These are phyloP conservation scores for Pseudogymnoascus sp. DNA, from an alignment of 2,329 filamentous ascomycete genomes.

Conservation along the genomic window DNA sequence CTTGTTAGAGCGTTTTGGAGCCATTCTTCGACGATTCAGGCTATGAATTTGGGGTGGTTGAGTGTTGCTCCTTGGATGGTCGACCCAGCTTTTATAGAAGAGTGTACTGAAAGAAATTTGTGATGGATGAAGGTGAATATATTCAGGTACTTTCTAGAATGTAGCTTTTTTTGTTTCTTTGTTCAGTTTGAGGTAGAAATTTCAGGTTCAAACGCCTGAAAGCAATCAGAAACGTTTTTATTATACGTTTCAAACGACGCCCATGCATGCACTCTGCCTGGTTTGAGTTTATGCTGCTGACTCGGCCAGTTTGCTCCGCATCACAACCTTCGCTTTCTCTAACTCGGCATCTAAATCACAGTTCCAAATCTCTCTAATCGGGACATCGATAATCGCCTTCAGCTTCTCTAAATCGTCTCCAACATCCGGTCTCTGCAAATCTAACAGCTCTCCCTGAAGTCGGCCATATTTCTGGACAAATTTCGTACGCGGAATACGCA, in stretches of 20 bases:
- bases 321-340: constrained; percentile 32
- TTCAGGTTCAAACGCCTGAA: no score
- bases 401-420: constrained; percentile 33
- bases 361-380: constrained; percentile 34
- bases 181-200: background rate
- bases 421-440: constrained; percentile 36
- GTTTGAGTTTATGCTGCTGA: background rate
- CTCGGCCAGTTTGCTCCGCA: constrained; percentile 16
- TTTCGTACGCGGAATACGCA: constrained; percentile 27
- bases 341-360: constrained; percentile 32
- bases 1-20: background rate
- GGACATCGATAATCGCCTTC: constrained; percentile 28
- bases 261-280: no score
- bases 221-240: no score
- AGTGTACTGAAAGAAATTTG: background rate
- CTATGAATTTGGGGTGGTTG: background rate
- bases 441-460: constrained; percentile 30
- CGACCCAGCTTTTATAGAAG: background rate
- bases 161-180: constrained; percentile 1
- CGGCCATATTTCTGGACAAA: constrained; percentile 10
- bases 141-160: background rate
- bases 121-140: background rate
- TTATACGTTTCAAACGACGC: no score
- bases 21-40: background rate
- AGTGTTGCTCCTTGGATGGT: background rate